Conservation (phyloP, 345 rosid species). For the Eucalyptus coolabah region DNA sequence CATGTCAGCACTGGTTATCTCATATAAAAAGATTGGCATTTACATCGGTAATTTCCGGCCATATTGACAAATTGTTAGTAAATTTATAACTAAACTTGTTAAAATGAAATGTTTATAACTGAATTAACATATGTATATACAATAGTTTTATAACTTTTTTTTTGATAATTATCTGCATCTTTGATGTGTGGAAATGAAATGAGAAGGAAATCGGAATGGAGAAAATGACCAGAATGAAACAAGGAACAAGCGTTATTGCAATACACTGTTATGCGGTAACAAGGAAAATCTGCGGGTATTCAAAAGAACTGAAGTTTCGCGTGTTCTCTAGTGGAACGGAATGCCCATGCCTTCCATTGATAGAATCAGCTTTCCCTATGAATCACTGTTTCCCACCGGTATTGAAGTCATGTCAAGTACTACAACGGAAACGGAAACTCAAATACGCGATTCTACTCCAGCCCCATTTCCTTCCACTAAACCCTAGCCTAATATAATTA, state of each 20-base stretch:
- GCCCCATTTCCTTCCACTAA: neutral
- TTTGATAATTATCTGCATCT: too few species aligned
- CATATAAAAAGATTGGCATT: fast-evolving
- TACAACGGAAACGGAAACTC: neutral
- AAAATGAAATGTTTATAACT: fast-evolving
- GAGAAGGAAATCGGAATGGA: neutral
- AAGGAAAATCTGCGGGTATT: neutral
- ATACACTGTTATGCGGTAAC: neutral
- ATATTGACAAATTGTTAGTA: fast-evolving
- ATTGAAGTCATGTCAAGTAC: neutral
- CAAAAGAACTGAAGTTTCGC: neutral
- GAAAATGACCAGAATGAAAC: neutral
- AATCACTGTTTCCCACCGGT: neutral
- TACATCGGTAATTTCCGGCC: fast-evolving
- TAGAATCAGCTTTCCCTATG: neutral
- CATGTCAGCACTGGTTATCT: fast-evolving
- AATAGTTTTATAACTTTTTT: too few species aligned
- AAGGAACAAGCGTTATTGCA: neutral
- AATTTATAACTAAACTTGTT: neutral
- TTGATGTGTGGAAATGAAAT: neutral
- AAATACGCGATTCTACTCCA: neutral
- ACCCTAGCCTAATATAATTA: neutral
- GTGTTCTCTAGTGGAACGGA: neutral
- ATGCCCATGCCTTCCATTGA: neutral
- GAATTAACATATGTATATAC: fast-evolving